Conservation (phyloP, 164 flowering plant species). For the Kalanchoe fedtschenkoi region DNA sequence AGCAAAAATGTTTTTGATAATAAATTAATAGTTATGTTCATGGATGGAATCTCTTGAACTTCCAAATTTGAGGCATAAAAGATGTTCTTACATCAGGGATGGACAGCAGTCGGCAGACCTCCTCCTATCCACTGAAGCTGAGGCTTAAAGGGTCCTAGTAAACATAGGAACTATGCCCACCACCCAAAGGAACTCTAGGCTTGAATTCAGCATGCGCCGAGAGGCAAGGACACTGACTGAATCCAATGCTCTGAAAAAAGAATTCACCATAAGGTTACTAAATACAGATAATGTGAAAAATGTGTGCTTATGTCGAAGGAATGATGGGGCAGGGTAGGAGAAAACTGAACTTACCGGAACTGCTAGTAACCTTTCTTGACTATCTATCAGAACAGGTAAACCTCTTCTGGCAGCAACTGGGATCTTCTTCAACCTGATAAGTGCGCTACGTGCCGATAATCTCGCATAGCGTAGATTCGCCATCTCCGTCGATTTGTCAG, state of each 20-base stretch:
- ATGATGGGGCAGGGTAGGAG: not conserved
- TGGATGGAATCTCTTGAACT: no score
- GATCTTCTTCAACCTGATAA: conserved; percentile 42
- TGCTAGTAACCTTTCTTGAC: conserved; percentile 47
- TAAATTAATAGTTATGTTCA: no score
- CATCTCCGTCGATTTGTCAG: conserved; percentile 9
- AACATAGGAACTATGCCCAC: conserved; percentile 70
- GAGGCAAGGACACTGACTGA: conserved; percentile 56
- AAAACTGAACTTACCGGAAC: conserved; percentile 44
- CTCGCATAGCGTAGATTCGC: conserved; percentile 25
- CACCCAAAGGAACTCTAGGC: conserved; percentile 82
- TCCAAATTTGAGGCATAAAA: no score
- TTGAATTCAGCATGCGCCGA: conserved; percentile 41
- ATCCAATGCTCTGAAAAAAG: conserved; percentile 52
- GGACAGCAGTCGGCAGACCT: no score
- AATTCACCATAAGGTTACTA: not conserved
- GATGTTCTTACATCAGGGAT: no score
- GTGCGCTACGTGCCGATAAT: conserved; percentile 58
- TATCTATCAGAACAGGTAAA: conserved; percentile 65
- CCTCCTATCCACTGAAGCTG: not conserved
- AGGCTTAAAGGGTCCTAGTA: conserved; percentile 18
- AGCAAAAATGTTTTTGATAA: no score
- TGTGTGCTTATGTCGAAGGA: no score
- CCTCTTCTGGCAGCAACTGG: conserved; percentile 83
- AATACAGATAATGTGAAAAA: not conserved